Evolutionary conservation across 257 asterid genomes (phyloP).

Genomic region (Solanum peruvianum): DNA sequence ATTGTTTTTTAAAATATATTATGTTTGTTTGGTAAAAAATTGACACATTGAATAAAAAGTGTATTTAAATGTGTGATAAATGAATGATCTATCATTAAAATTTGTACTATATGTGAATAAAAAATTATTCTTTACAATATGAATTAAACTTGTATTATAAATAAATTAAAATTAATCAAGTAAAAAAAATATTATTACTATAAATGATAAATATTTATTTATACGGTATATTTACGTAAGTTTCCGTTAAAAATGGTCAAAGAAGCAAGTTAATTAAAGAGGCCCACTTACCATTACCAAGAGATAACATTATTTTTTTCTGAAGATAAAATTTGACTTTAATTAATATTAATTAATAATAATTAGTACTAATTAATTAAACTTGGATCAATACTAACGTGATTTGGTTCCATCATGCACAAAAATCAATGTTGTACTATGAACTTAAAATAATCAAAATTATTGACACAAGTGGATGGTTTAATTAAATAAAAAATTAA

Average conservation of each 20-base stretch:
- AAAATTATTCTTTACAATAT: too few species aligned
- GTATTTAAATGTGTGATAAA: too few species aligned
- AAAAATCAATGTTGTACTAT: not conserved
- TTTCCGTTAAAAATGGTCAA: not conserved
- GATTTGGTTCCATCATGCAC: constrained; percentile 4
- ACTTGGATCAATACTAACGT: not conserved
- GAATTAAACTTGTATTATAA: too few species aligned
- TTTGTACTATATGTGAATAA: too few species aligned
- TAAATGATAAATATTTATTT: too few species aligned
- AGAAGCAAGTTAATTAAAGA: not conserved
- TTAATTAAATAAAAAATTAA: not conserved
- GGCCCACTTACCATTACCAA: not conserved
- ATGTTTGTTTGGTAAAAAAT: too few species aligned
- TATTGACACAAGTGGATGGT: not conserved
- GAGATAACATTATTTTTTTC: not conserved
- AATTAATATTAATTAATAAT: not conserved
- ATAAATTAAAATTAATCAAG: too few species aligned
- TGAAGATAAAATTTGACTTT: not conserved
- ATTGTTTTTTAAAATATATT: too few species aligned
- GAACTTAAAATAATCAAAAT: not conserved
- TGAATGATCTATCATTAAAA: too few species aligned
- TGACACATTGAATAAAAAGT: too few species aligned
- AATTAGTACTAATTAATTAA: not conserved
- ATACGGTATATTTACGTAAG: too few species aligned
- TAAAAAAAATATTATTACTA: too few species aligned